Conservation (phyloP, 495 filamentous ascomycete genomes). For the Podospora pseudopauciseta region DNA sequence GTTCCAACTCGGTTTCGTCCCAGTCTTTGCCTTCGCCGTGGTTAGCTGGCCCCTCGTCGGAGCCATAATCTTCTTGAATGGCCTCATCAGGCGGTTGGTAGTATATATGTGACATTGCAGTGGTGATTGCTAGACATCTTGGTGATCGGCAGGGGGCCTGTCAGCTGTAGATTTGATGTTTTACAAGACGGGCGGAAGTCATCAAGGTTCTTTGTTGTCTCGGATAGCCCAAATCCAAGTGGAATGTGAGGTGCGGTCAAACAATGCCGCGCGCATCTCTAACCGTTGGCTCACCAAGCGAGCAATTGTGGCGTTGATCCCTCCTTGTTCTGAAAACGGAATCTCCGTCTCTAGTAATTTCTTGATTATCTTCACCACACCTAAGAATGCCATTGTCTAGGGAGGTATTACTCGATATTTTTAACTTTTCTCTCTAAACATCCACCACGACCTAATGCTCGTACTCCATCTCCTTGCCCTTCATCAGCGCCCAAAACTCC, state of each 20-base stretch:
- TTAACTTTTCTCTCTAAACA: not conserved
- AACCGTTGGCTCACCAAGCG: not conserved
- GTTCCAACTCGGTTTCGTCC: not conserved
- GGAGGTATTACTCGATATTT: not conserved
- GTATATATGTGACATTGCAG: not conserved
- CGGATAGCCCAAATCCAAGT: not conserved
- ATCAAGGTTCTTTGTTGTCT: not conserved
- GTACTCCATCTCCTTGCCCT: constrained; percentile 51
- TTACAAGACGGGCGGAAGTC: not conserved
- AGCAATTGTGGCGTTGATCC: not conserved
- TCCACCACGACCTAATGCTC: constrained; percentile 22
- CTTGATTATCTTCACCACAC: not conserved
- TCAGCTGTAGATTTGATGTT: not conserved
- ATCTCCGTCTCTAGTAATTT: not conserved
- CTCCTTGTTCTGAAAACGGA: not conserved
- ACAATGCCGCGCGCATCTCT: not conserved
- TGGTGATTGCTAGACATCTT: not conserved
- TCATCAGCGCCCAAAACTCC: constrained; percentile 68
- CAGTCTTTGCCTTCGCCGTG: not conserved
- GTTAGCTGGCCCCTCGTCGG: too few relatives aligned
- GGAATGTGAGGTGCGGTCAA: not conserved
- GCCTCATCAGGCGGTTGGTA: not conserved
- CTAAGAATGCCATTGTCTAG: not conserved
- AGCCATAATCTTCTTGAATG: not conserved
- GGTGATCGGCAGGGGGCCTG: not conserved